These are phyloP conservation scores for Periconia sp. DNA, from an alignment of 2,329 filamentous ascomycete species.

Conservation along the genomic window DNA sequence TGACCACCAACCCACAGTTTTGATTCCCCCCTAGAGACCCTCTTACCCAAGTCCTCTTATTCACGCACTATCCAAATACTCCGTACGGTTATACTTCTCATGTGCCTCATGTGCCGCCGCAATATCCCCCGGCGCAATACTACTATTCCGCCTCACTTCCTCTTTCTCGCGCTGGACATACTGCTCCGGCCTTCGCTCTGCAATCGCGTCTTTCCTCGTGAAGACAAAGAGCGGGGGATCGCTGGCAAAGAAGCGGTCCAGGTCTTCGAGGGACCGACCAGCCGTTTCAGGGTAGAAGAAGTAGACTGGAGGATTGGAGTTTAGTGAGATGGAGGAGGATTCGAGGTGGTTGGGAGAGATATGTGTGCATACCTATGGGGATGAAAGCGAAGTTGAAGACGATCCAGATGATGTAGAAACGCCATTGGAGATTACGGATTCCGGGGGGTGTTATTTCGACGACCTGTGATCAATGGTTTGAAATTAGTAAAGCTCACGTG, in stretches of 20 bases:
- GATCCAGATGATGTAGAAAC: slow-evolving; percentile 50
- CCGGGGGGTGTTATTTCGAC: slow-evolving; percentile 48
- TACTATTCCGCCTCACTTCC: slow-evolving; percentile 24
- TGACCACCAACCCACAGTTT: too few relatives aligned
- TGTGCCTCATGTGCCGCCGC: slow-evolving; percentile 1
- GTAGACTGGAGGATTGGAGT: slow-evolving; percentile 16
- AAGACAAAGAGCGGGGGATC: slow-evolving; percentile 46
- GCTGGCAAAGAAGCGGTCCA: slow-evolving; percentile 30
- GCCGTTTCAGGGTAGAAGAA: slow-evolving; percentile 35
- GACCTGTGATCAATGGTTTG: slow-evolving; percentile 5
- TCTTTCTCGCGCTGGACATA: slow-evolving; percentile 49
- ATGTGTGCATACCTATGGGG: slow-evolving; percentile 30
- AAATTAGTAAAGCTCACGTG: not conserved
- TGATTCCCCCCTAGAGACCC: not conserved
- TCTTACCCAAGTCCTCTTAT: slow-evolving; percentile 52
- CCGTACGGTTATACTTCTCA: not conserved
- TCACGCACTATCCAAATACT: not conserved
- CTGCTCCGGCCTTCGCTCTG: slow-evolving; percentile 47
- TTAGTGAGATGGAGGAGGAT: too few relatives aligned
- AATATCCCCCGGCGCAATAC: slow-evolving; percentile 18
- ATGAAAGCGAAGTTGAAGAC: slow-evolving; percentile 52
- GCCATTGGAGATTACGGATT: slow-evolving; percentile 45
- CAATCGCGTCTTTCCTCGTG: slow-evolving; percentile 51
- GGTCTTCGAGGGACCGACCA: slow-evolving; percentile 32
- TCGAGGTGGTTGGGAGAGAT: too few relatives aligned